phyloP scores from a whole-genome alignment of 345 rosid genomes.

The Kandelia obovata region DNA sequence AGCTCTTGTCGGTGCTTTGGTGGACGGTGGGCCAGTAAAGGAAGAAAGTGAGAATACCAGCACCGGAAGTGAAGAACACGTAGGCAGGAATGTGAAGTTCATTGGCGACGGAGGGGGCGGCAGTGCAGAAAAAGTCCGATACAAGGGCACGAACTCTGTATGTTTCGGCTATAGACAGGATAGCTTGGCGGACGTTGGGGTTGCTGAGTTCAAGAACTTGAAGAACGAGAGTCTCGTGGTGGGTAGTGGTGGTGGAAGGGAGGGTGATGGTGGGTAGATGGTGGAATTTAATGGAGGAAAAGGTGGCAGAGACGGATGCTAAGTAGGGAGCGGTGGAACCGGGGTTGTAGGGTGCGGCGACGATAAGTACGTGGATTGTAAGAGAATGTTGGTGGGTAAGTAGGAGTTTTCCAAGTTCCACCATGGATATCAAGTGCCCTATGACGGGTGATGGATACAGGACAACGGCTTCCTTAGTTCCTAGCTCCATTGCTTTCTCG shows the following conservation, averaged over 20 bases:
- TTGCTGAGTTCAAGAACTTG: constrained; percentile 16
- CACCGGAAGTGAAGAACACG: too few species aligned
- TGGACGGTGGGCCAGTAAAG: too few species aligned
- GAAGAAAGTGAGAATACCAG: too few species aligned
- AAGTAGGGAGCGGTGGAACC: constrained; percentile 37
- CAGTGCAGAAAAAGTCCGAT: too few species aligned
- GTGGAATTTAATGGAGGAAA: constrained; percentile 24
- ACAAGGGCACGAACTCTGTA: too few species aligned
- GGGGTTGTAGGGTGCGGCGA: constrained; percentile 37
- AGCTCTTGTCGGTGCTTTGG: too few species aligned
- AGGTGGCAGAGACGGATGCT: constrained; percentile 15
- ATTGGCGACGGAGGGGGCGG: too few species aligned
- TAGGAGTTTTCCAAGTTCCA: constrained; percentile 60
- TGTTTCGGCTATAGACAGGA: constrained; percentile 9
- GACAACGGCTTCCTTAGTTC: constrained; percentile 34
- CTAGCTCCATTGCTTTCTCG: neutral
- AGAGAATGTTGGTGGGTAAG: constrained; percentile 46
- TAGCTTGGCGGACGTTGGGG: constrained; percentile 21
- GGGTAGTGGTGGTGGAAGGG: neutral
- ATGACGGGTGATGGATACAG: constrained; percentile 63
- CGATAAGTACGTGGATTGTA: constrained; percentile 45
- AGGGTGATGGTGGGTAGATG: constrained; percentile 24
- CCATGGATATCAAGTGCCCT: constrained; percentile 70
- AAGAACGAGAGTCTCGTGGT: constrained; percentile 12
- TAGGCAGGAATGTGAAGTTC: too few species aligned